Conservation (phyloP, 2,329 filamentous ascomycete species). For the Epichloe coenophiala region DNA sequence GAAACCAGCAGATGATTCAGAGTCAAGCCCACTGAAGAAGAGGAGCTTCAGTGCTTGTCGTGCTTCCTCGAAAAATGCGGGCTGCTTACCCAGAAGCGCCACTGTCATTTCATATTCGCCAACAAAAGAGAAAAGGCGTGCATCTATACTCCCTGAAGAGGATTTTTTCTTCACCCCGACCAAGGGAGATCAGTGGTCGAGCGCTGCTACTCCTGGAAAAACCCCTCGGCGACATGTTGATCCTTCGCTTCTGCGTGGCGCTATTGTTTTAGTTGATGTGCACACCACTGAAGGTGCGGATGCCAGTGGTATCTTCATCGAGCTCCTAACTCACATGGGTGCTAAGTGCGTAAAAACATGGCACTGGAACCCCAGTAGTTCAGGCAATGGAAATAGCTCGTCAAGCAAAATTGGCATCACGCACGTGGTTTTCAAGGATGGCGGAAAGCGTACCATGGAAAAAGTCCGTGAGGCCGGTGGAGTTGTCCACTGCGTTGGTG, state of each 20-base stretch:
- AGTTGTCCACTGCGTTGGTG: constrained; percentile 72
- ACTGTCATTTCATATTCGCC: constrained; percentile 43
- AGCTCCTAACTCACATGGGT: constrained; percentile 68
- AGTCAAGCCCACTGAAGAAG: constrained; percentile 33
- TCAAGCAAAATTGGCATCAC: constrained; percentile 58
- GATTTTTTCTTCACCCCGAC: constrained; percentile 17
- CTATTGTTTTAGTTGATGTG: constrained; percentile 72
- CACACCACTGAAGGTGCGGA: constrained; percentile 71
- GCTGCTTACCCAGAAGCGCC: constrained; percentile 31
- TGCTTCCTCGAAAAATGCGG: constrained; percentile 29
- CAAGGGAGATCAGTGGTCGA: constrained; percentile 41
- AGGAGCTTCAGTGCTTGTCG: constrained; percentile 38
- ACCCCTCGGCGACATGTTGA: constrained; percentile 42
- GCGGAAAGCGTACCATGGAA: constrained; percentile 64
- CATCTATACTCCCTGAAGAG: not conserved
- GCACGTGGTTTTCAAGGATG: constrained; percentile 84
- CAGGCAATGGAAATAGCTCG: constrained; percentile 21
- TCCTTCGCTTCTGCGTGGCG: constrained; percentile 47
- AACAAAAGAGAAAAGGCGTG: constrained; percentile 24
- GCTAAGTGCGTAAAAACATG: constrained; percentile 65
- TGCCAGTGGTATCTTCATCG: constrained; percentile 67
- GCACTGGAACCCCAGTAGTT: constrained; percentile 50
- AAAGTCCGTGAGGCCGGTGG: constrained; percentile 62
- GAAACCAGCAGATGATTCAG: constrained; percentile 50
- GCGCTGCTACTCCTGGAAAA: constrained; percentile 39